Evolutionary conservation across 2,329 filamentous ascomycete genomes (phyloP), one percentile per base, ranked within the genome.

Genomic region (Acephala macrosclerotiorum): DNA sequence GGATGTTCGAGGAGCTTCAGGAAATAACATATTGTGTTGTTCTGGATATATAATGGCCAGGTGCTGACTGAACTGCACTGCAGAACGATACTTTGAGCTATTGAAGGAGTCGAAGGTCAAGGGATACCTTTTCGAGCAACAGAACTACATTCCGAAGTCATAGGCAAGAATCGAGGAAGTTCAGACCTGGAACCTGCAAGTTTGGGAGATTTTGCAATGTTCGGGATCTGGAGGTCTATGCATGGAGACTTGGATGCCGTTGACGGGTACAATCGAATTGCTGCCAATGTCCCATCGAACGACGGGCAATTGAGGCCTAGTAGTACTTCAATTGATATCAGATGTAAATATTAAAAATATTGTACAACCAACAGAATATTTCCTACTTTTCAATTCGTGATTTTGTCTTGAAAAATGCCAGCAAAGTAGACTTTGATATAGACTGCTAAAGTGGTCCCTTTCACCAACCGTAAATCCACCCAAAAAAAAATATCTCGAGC

Each of bases 61-160:
- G 7, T 58, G 40, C 49, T 68, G 42, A 68, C 66, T 67, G 35
- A 6, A 25, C 29, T 35, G 7, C 33, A 18, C 2, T 66, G 64
- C 77, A 94, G 91, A 94, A 79, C 88, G 90, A 77, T 96, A 95
- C 77, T 84, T 96, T 69, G 86, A 93, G 79, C 82, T 95, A 72
- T 82, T 96, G 73, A 91, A 91, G 81, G 85, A 91, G 70, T 85
- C 91, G 75, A 91, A 92, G 81, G 85, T 95, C 77, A 90, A 88
- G 82, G 92, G 92, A 66, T 93, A 92, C 79, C 82, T 93, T 70
- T 94, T 93, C 74, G 82, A 93, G 76, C 91, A 94, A 81, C 89
- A 91, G 77, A 93, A 94, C 82, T 92, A 92, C 79, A 77, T 89
- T 66, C 79, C 82, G 60, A 84, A 89, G 81, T 56, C 72, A 61